Evolutionary conservation across 164 flowering plant species (phyloP).

Genomic region (Kalanchoe fedtschenkoi): DNA sequence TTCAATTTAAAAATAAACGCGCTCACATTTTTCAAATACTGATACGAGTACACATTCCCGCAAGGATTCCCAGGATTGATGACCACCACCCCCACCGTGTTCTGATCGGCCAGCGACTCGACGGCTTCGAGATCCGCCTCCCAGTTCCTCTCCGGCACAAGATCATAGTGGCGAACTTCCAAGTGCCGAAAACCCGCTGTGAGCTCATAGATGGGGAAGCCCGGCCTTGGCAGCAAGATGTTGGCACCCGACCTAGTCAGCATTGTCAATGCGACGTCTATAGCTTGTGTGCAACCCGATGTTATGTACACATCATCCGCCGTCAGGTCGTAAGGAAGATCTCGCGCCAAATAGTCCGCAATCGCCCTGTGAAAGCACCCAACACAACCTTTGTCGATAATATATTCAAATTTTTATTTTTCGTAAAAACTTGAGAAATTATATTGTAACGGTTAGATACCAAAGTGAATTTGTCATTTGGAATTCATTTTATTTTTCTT

Average conservation of each 20-base stretch:
- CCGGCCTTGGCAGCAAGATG: constrained; percentile 79
- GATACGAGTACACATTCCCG: constrained; percentile 65
- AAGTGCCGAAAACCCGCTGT: constrained; percentile 44
- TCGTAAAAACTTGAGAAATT: too few species aligned
- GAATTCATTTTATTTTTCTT: too few species aligned
- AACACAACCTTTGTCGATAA: too few species aligned
- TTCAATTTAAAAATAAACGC: neutral
- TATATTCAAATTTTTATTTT: neutral
- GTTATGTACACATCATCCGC: constrained; percentile 69
- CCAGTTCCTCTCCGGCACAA: constrained; percentile 68
- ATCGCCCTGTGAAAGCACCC: constrained; percentile 51
- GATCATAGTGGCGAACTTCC: constrained; percentile 61
- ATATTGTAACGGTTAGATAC: too few species aligned
- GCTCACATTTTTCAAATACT: constrained; percentile 68
- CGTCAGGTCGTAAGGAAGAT: constrained; percentile 63
- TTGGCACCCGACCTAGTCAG: constrained; percentile 73
- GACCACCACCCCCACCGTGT: constrained; percentile 72
- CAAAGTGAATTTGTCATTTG: too few species aligned
- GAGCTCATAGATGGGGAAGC: constrained; percentile 73
- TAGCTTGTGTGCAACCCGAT: constrained; percentile 82
- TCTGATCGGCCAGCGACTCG: constrained; percentile 60
- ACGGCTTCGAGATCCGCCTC: constrained; percentile 70
- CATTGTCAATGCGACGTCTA: constrained; percentile 55
- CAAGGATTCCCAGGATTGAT: constrained; percentile 94
- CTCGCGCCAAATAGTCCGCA: constrained; percentile 60